Evolutionary conservation across 1,284 basidiomycete genomes (phyloP), one percentile per base, ranked within the genome.

Genomic region (Earliella scabrosa): DNA sequence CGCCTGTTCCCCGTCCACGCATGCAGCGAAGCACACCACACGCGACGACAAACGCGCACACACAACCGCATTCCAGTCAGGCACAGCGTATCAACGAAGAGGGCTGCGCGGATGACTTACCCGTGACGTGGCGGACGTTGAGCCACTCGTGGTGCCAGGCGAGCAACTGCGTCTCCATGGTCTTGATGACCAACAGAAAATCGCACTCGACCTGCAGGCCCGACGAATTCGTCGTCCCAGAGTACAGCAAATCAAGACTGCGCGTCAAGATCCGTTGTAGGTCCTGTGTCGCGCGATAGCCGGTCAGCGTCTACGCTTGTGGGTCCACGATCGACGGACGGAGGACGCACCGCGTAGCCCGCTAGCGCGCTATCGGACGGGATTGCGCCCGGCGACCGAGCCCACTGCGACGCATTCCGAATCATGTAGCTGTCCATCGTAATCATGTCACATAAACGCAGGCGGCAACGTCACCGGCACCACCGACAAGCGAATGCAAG

Each of bases 231-330:
- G 83, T 87, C 5, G 88, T 94, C 14, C 88, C 88, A 6, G 93
- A 92, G 72, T 97, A 97, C 44, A 98, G 78, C 57, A 95, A 85
- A 70, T 98, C 96, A 31, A 98, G 81, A 65, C 92, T 91, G 40
- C 96, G 82, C 39, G 93, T 93, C 59, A 96, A 79, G 58, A 95
- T 90, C 56, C 92, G 88, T 78, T 95, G 94, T 34, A 96, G 73
- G 63, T 92, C 91, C 90, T 92, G 63, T 36, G 47, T 54, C 21
- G 39, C 45, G 46, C 53, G 52, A 34, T 43, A 43, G 52, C 58
- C 27, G 29, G 45, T 59, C 45, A 39, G 51, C 52, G 47, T 50
- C 50, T 56, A 36, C 10, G 26, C 21, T 36, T 47, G 50, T 56
- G 54, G 50, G 56, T 56, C 56, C 52, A 53, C 10, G 34, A 51